Conservation (phyloP, 2,329 filamentous ascomycete genomes). For the Alternaria arborescens region DNA sequence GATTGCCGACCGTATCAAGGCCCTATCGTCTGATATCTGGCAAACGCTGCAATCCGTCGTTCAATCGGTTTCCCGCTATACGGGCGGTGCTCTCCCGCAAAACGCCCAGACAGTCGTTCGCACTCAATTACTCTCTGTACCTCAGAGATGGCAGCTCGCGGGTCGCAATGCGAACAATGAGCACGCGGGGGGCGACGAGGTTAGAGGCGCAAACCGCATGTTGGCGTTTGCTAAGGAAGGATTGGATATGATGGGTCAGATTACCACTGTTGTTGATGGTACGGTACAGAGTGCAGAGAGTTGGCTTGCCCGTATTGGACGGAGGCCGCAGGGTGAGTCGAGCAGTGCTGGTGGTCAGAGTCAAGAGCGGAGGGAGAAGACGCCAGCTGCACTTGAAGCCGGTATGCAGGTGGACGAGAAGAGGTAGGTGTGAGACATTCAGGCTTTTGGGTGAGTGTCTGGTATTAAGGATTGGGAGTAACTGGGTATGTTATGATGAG, state of each 20-base stretch:
- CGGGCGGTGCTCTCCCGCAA: conserved; percentile 88
- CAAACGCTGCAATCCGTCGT: conserved; percentile 76
- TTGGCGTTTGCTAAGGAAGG: conserved; percentile 88
- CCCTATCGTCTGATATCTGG: conserved; percentile 61
- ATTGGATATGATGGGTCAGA: conserved; percentile 92
- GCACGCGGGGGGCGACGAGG: conserved; percentile 50
- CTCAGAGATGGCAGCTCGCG: conserved; percentile 81
- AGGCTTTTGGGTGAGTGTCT: neutral
- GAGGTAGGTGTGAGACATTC: conserved; percentile 6
- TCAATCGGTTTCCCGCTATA: conserved; percentile 85
- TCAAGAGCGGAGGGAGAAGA: conserved; percentile 24
- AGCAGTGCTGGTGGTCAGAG: neutral
- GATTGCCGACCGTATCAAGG: conserved; percentile 80
- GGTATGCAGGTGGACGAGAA: conserved; percentile 9
- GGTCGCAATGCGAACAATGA: conserved; percentile 57
- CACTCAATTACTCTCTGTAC: conserved; percentile 82
- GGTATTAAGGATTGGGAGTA: neutral
- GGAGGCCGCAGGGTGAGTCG: conserved; percentile 30
- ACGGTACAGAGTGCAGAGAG: conserved; percentile 90
- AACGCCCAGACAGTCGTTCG: conserved; percentile 86
- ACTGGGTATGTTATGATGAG: neutral
- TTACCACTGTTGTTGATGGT: conserved; percentile 85
- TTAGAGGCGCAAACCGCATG: conserved; percentile 74
- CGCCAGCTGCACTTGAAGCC: conserved; percentile 19
- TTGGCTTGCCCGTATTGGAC: conserved; percentile 82